These are phyloP conservation scores for Pyrus hybrid DNA, from an alignment of 331 rosid species.

Conservation along the genomic window DNA sequence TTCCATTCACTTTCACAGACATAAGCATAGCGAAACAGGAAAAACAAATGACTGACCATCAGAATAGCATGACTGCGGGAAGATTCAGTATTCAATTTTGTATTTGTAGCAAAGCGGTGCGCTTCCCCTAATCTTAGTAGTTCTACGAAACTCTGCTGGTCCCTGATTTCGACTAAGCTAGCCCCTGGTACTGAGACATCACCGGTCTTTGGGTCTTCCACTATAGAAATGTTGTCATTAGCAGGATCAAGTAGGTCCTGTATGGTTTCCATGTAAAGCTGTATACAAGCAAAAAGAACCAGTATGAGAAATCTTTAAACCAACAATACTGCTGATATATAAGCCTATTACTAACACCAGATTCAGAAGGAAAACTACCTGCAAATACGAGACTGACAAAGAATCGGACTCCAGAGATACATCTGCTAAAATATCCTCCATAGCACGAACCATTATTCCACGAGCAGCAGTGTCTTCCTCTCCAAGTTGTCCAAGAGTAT, in stretches of 20 bases:
- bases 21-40: constrained; percentile 19
- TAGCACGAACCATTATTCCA: constrained; percentile 99
- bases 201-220: constrained; percentile 95
- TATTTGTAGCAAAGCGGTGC: constrained; percentile 95
- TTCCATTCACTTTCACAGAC: constrained; percentile 18
- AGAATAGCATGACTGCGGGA: constrained; percentile 98
- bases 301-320: background rate
- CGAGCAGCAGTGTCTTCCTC: constrained; percentile 99
- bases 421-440: constrained; percentile 90
- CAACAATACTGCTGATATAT: background rate
- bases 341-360: background rate
- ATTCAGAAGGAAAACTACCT: constrained; percentile 43
- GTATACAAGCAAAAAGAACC: constrained; percentile 22
- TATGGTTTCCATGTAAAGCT: constrained; percentile 99
- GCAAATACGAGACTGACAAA: constrained; percentile 78
- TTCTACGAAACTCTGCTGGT: constrained; percentile 79
- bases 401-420: constrained; percentile 72
- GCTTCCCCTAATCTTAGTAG: constrained; percentile 88
- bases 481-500: constrained; percentile 94
- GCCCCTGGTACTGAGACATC: constrained; percentile 98
- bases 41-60: constrained; percentile 47
- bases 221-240: constrained; percentile 80
- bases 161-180: constrained; percentile 72
- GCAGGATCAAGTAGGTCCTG: constrained; percentile 94
- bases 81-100: constrained; percentile 92